Percentiles rank a stretch among this genome's conserved stretches.
Evolutionary conservation across 441 rosid species (phyloP).

Genomic region (Erodium moschatum): DNA sequence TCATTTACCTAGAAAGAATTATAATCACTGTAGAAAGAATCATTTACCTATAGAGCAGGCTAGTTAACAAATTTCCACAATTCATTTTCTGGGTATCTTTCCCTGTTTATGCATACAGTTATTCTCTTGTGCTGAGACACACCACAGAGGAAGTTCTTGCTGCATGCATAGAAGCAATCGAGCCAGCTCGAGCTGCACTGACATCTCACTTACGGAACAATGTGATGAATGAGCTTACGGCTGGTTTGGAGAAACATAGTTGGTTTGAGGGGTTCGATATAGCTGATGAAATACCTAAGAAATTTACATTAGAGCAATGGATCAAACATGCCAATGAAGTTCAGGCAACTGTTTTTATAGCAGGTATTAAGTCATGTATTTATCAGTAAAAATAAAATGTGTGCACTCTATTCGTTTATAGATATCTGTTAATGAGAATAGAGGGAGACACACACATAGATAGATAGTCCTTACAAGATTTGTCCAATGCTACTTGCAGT

Average conservation of each 20-base stretch:
- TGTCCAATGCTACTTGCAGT: conserved; percentile 38
- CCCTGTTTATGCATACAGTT: conserved; percentile 37
- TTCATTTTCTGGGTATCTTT: not conserved
- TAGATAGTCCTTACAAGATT: conserved; percentile 5
- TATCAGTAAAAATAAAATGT: not conserved
- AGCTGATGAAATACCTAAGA: conserved; percentile 54
- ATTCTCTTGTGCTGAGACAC: conserved; percentile 91
- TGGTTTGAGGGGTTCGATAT: conserved; percentile 86
- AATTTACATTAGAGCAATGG: conserved; percentile 62
- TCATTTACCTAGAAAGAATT: not conserved
- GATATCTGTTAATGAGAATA: conserved; percentile 3
- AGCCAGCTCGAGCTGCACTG: conserved; percentile 68
- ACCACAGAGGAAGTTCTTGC: conserved; percentile 92
- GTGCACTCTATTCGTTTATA: conserved; percentile 5
- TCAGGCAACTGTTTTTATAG: conserved; percentile 73
- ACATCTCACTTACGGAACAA: conserved; percentile 71
- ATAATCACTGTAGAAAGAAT: not conserved
- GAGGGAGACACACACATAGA: not conserved
- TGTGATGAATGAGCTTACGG: conserved; percentile 64
- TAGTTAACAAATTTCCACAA: not conserved
- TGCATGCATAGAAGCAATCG: conserved; percentile 77
- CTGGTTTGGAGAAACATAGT: conserved; percentile 51
- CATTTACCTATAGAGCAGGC: not conserved
- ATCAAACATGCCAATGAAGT: conserved; percentile 54
- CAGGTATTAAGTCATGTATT: conserved; percentile 42